A percentile compares a stretch with the other conserved stretches of the same genome.
These are phyloP conservation scores for Quillaja saponaria DNA, from an alignment of 306 rosid species.

Conservation along the genomic window DNA sequence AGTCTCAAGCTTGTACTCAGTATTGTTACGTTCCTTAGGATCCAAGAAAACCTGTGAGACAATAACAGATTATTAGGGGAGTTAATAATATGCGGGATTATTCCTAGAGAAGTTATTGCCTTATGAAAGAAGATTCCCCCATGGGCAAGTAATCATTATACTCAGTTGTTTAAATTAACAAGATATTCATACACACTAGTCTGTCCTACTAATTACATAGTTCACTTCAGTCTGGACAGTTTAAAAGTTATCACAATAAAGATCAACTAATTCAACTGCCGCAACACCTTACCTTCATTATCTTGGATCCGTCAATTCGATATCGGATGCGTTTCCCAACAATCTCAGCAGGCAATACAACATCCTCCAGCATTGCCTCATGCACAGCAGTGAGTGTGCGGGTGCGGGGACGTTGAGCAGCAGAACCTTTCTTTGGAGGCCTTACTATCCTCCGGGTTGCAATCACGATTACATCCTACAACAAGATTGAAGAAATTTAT, in stretches of 20 bases:
- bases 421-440: conserved; percentile 93
- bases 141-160: too few species aligned
- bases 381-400: conserved; percentile 90
- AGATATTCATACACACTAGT: neutral
- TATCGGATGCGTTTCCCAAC: conserved; percentile 84
- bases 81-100: too few species aligned
- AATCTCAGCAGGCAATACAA: conserved; percentile 90
- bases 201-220: neutral
- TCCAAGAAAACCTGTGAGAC: conserved; percentile 68
- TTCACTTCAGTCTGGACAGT: neutral
- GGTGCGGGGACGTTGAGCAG: conserved; percentile 78
- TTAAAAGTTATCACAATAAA: neutral
- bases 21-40: conserved; percentile 81
- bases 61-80: too few species aligned
- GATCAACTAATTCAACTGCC: neutral
- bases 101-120: too few species aligned
- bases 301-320: conserved; percentile 75
- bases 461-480: conserved; percentile 70
- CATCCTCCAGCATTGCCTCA: conserved; percentile 83
- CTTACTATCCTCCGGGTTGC: conserved; percentile 79
- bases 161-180: too few species aligned
- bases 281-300: conserved; percentile 58
- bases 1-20: conserved; percentile 81
- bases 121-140: too few species aligned
- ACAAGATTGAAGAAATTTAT: neutral